These are phyloP conservation scores for Termitomyces sp. DNA, from an alignment of 768 basidiomycete genomes.

Conservation along the genomic window DNA sequence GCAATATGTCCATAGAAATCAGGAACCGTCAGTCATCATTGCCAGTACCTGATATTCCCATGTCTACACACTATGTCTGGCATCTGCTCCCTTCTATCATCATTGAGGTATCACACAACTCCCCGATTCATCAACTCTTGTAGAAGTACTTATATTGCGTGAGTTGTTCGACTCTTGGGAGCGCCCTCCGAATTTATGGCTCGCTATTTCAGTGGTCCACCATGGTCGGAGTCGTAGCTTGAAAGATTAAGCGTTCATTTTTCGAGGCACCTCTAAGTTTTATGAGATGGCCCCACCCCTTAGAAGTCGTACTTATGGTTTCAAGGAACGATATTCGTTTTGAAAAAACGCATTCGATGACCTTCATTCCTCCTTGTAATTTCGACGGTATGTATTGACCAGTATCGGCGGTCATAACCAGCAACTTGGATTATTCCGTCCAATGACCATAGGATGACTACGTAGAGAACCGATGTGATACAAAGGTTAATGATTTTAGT, in stretches of 20 bases:
- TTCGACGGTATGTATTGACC: no score
- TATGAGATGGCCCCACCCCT: no score
- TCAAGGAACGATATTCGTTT: not conserved
- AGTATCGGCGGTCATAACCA: no score
- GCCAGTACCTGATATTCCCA: not conserved
- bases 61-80: not conserved
- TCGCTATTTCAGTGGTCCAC: constrained; percentile 6
- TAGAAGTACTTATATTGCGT: no score
- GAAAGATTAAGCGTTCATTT: not conserved
- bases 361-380: no score
- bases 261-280: not conserved
- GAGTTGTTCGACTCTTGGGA: not conserved
- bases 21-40: constrained; percentile 5
- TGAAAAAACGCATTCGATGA: no score
- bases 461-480: no score
- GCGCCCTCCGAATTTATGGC: not conserved
- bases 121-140: not conserved
- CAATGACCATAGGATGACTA: no score
- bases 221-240: not conserved
- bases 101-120: not conserved
- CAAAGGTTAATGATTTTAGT: no score
- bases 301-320: not conserved
- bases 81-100: not conserved
- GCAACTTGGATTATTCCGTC: no score
- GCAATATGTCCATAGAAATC: not conserved